Base-by-base conservation (phyloP, 352 stramenopile species). In the Globisporangium barbulae region DNA sequence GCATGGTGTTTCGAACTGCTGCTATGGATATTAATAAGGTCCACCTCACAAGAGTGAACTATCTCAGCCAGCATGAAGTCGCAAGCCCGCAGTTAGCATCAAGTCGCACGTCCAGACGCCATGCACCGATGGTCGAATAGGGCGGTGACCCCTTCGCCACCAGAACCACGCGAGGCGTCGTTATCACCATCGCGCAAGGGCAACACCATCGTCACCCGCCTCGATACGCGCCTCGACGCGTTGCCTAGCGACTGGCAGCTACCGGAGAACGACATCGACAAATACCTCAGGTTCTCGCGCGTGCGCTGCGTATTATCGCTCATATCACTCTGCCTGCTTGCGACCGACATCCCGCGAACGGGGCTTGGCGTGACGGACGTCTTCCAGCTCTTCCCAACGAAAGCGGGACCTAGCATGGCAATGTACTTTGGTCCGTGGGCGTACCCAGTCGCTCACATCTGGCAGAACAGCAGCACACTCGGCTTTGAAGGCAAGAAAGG, bases 281-380 rank as follows among this genome's bases (percentile, higher is more conserved):
- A 33, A 0, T 72, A 15, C 35, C 65, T 84, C 22, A 37, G 12
- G 5, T 71, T 82, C 50, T 77, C 70, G 17, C 65, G 64, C 17
- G 41, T 68, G 25, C 70, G 73, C 28, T 78, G 60, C 13, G 5
- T 83, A 5, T 41, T 87, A 47, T 80, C 74, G 2, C 9, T 81
- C 1, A 30, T 87, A 5, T 70, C 65, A 12, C 25, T 89, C 22
- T 28, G 68, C 9, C 67, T 89, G 10, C 59, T 79, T 0, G n/a
- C 73, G 37, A 80, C 76, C 2, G 80, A 89, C 25, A 85, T 89
- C 28, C 78, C 76, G 7, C 76, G 80, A 10, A 78, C 78, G 0
- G 78, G 80, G 1, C 60, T 88, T 12, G 74, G 74, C 0, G 61
- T 83, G 5, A 28, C 35, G 28, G 65, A 58, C 21, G 28, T 80